A percentile compares a stretch with the other conserved stretches of the same genome.
Conservation (phyloP, 139 green algal genomes). For the Ettlia oleoabundans region DNA sequence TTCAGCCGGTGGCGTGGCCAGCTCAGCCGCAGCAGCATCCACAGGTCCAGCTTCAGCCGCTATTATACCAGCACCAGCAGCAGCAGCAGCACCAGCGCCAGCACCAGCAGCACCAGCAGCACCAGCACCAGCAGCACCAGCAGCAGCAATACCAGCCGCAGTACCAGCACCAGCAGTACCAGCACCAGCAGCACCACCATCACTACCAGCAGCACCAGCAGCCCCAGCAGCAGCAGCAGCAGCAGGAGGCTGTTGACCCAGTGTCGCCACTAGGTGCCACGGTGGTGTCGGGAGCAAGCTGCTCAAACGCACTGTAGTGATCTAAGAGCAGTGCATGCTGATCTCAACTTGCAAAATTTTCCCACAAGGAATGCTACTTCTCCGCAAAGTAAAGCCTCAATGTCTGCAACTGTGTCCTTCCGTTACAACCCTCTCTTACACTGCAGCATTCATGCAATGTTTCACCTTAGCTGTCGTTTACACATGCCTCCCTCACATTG, state of each 20-base stretch:
- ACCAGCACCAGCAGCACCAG: neutral
- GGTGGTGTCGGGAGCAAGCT: too few relatives aligned
- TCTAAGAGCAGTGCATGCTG: too few relatives aligned
- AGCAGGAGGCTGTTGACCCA: neutral
- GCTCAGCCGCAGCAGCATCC: neutral
- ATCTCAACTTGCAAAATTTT: too few relatives aligned
- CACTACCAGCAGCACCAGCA: neutral
- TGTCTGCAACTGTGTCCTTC: too few relatives aligned
- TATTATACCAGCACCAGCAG: neutral
- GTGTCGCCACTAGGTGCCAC: too few relatives aligned
- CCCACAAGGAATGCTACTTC: too few relatives aligned
- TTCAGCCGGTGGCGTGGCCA: neutral
- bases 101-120: neutral
- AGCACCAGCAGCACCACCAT: neutral
- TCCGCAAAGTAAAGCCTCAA: too few relatives aligned
- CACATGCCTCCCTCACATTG: too few relatives aligned
- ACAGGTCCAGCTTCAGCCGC: neutral
- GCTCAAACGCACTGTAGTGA: too few relatives aligned
- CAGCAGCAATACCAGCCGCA: neutral
- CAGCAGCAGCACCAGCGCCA: neutral
- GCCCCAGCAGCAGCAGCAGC: conserved; percentile 3
- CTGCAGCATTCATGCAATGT: too few relatives aligned
- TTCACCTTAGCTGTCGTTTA: too few relatives aligned
- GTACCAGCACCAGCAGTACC: neutral
- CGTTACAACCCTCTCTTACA: too few relatives aligned